phyloP scores from a whole-genome alignment of 805 yeast species.

The Myxozyma nipponensis region DNA sequence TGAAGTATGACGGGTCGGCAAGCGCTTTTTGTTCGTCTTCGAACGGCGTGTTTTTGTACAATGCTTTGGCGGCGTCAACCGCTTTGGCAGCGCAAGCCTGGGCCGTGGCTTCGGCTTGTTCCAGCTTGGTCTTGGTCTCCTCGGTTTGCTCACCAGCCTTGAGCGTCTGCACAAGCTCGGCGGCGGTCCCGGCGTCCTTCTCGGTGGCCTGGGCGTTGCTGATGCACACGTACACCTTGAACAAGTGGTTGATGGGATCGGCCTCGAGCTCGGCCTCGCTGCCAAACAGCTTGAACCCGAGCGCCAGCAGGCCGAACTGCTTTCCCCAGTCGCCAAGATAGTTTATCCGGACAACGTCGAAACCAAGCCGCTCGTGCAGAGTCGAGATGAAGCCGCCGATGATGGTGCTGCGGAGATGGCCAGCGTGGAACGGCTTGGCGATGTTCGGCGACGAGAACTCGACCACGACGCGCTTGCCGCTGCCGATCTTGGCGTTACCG shows the following conservation, averaged over 20 bases:
- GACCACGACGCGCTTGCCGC: conserved; percentile 64
- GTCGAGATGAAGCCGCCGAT: conserved; percentile 94
- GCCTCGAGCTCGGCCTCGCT: conserved; percentile 59
- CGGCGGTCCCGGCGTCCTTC: conserved; percentile 48
- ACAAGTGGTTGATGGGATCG: conserved; percentile 92
- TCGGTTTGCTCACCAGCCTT: conserved; percentile 30
- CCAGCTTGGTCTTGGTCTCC: conserved; percentile 5
- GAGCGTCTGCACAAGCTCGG: conserved; percentile 46
- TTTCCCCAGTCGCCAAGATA: conserved; percentile 99
- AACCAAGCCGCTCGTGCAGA: conserved; percentile 84
- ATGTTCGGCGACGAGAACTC: conserved; percentile 98
- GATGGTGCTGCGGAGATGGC: conserved; percentile 95
- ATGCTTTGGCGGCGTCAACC: conserved; percentile 11
- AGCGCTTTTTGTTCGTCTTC: neutral
- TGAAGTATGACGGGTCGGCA: conserved; percentile 13
- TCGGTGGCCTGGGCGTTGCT: conserved; percentile 71
- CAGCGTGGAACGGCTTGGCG: conserved; percentile 99
- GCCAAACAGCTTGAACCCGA: conserved; percentile 87
- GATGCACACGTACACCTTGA: conserved; percentile 85
- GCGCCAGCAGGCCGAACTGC: conserved; percentile 93
- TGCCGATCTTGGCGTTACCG: conserved; percentile 74
- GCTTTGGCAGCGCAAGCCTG: conserved; percentile 23
- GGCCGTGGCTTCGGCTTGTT: conserved; percentile 5
- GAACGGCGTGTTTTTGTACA: conserved; percentile 13
- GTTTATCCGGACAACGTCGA: conserved; percentile 88